Percentiles rank a stretch among this genome's conserved stretches.
phyloP scores from a whole-genome alignment of 768 basidiomycete genomes.

The Mycena floridula region DNA sequence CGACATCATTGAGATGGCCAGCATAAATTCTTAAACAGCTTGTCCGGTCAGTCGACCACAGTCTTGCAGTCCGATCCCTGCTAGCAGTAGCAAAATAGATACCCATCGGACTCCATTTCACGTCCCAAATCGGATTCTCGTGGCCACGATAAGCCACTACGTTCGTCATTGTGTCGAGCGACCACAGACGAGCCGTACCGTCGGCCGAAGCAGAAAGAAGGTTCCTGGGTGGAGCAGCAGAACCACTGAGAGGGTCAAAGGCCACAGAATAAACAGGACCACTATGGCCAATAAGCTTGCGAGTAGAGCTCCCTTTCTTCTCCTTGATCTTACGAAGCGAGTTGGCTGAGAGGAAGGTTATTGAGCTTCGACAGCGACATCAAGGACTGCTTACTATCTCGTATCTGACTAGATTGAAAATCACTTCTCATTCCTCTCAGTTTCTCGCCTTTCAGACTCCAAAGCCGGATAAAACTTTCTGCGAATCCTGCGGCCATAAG shows the following conservation, averaged over 20 bases:
- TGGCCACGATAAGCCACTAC: conserved; percentile 93
- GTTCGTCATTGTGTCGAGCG: conserved; percentile 90
- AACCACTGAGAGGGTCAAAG: conserved; percentile 89
- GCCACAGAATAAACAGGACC: conserved; percentile 93
- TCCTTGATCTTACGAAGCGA: conserved; percentile 66
- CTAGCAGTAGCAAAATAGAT: conserved; percentile 98
- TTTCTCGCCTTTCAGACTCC: conserved; percentile 92
- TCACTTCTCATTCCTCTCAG: conserved; percentile 74
- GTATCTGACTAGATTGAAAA: conserved; percentile 56
- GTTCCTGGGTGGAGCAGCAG: conserved; percentile 78
- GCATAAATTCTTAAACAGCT: conserved; percentile 88
- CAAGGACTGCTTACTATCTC: conserved; percentile 53
- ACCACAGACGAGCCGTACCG: conserved; percentile 88
- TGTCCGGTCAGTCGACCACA: conserved; percentile 93
- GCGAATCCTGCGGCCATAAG: conserved; percentile 93
- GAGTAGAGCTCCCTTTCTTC: conserved; percentile 76
- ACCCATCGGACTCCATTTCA: conserved; percentile 97
- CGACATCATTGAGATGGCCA: conserved; percentile 94
- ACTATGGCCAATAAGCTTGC: conserved; percentile 96
- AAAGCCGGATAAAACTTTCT: conserved; percentile 91
- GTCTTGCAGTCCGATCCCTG: conserved; percentile 86
- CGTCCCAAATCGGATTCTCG: conserved; percentile 97
- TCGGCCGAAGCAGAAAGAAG: conserved; percentile 92
- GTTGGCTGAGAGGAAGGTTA: conserved; percentile 31
- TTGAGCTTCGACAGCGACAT: neutral